Base-by-base conservation (phyloP, 2,329 filamentous ascomycete species). In the Tolypocladium inflatum region DNA sequence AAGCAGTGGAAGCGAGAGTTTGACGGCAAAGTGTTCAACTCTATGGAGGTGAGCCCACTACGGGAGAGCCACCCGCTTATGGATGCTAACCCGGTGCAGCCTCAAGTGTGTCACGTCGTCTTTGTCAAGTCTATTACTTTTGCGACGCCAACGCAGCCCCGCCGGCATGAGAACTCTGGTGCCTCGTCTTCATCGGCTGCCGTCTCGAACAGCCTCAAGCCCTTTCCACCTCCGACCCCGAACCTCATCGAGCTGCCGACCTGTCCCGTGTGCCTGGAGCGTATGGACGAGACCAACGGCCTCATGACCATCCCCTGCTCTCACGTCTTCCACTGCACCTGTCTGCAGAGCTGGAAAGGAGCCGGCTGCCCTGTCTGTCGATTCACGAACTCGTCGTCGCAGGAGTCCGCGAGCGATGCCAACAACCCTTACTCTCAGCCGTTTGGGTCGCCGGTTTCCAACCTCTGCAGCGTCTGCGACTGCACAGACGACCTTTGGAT, bases 221-320 rank as follows among this genome's bases (percentile, higher is more conserved):
- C 84, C 0, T 84, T 85, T 56, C 83, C 83, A 4, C 86, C 79
- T 2, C 83, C 82, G 2, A 96, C 93, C 1, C 89, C 92, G 1
- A 88, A 90, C 55, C 80, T 97, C 1, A 82, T 96, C 57, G 94
- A 99, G 74, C 78, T 99, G 15, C 94, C 94, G 2, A 97, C 94
- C 1, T 99, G 94, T 63, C 92, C 94, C 0, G 94, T 99, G 11
- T 99, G 94, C 64, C 81, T 99, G 6, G 94, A 99, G 71, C 87
- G 93, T 54, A 99, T 99, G 94, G 94, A 99, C 67, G 93, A 97
- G 70, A 97, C 92, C 0, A 95, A 91, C 0, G 94, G 94, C 0
- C 79, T 99, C 2, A 84, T 99, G 69, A 99, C 94, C 1, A 97
- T 97, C 45, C 87, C 95, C 37, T 99, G 94, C 70, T 93, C 97